Evolutionary conservation across 2,329 filamentous ascomycete species (phyloP).

Genomic region (Pseudogymnoascus sp.): DNA sequence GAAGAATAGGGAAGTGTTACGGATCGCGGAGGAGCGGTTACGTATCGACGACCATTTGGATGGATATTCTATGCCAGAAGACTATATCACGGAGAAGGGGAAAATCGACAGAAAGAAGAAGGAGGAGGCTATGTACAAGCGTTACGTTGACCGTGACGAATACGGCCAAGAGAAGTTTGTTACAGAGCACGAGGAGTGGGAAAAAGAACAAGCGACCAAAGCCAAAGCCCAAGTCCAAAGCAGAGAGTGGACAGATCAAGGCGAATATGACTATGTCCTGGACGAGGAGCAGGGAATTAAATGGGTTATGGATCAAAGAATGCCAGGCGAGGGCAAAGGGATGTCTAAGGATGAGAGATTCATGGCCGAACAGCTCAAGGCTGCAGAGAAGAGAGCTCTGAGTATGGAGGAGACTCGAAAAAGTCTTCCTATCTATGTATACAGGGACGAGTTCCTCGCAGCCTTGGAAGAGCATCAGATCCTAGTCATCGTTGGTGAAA

Average conservation of each 20-base stretch:
- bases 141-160: slow-evolving; percentile 81
- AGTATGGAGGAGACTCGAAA: slow-evolving; percentile 89
- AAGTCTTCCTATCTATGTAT: slow-evolving; percentile 81
- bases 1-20: slow-evolving; percentile 73
- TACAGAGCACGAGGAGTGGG: slow-evolving; percentile 95
- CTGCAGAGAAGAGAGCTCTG: slow-evolving; percentile 77
- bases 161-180: slow-evolving; percentile 82
- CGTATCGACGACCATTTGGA: slow-evolving; percentile 86
- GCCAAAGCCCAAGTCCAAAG: slow-evolving; percentile 78
- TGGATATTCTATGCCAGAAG: slow-evolving; percentile 87
- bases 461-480: slow-evolving; percentile 81
- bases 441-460: slow-evolving; percentile 75
- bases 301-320: slow-evolving; percentile 66
- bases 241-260: slow-evolving; percentile 65
- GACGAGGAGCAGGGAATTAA: slow-evolving; percentile 83
- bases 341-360: slow-evolving; percentile 71
- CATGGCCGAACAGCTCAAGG: slow-evolving; percentile 73
- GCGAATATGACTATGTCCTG: slow-evolving; percentile 87
- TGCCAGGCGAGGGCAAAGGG: slow-evolving; percentile 62
- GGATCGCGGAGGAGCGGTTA: slow-evolving; percentile 74
- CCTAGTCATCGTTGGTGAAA: slow-evolving; percentile 88
- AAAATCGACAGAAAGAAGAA: slow-evolving; percentile 84
- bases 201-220: slow-evolving; percentile 78
- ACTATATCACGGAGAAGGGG: slow-evolving; percentile 89
- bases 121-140: slow-evolving; percentile 79